Evolutionary conservation across 352 stramenopile species (phyloP).

Genomic region (Peronosclerospora sorghi): DNA sequence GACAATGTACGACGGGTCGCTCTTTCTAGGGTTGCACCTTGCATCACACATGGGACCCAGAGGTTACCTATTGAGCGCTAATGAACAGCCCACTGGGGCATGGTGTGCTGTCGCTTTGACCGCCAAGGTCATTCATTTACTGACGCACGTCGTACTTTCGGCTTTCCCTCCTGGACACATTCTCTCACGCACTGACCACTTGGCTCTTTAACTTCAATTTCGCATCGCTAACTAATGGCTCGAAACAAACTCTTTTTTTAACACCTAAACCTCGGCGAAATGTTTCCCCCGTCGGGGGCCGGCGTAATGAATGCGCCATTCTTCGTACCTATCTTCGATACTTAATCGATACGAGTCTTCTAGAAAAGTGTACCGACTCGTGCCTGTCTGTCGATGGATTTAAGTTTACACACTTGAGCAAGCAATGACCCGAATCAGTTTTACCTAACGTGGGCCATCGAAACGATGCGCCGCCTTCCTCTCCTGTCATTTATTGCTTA

Average conservation of each 20-base stretch:
- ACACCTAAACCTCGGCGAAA: no score
- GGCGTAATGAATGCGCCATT: no score
- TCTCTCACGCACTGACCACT: constrained; percentile 1
- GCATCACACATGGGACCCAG: constrained; percentile 10
- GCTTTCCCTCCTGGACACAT: constrained; percentile 17
- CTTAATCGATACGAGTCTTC: no score
- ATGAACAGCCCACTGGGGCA: constrained; percentile 2
- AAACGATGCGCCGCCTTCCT: no score
- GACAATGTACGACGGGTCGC: constrained; percentile 1
- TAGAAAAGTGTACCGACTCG: no score
- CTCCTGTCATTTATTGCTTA: no score
- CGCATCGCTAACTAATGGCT: neutral
- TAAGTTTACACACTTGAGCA: no score
- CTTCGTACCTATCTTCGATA: no score
- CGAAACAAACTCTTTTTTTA: no score
- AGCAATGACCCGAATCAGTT: no score
- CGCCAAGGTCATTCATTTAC: constrained; percentile 1
- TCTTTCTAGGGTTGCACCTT: constrained; percentile 18
- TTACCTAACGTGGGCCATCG: neutral
- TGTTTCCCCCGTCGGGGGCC: no score
- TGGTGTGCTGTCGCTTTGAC: constrained; percentile 1
- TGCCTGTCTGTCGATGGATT: no score
- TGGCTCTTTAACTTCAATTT: constrained; percentile 15
- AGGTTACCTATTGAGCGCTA: neutral
- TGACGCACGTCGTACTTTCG: constrained; percentile 15